These are phyloP conservation scores for Mentha longifolia DNA, from an alignment of 257 asterid genomes.

Conservation along the genomic window DNA sequence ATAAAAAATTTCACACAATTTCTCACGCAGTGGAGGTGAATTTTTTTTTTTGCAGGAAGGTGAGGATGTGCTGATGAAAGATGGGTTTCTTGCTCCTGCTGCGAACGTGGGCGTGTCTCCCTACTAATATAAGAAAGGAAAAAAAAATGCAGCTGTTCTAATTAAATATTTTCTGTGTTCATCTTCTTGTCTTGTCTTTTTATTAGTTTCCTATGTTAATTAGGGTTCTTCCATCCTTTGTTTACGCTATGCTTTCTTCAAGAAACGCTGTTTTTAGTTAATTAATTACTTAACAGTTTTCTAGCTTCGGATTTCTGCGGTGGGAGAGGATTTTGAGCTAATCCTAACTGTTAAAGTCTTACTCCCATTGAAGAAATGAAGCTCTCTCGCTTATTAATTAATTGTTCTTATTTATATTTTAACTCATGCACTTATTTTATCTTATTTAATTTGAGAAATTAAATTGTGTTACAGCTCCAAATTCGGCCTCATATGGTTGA, in stretches of 20 bases:
- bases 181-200: conserved; percentile 24
- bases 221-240: conserved; percentile 35
- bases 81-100: conserved; percentile 84
- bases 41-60: conserved; percentile 63
- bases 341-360: conserved; percentile 42
- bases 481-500: too few species aligned
- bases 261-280: conserved; percentile 16
- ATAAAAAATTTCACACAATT: neutral
- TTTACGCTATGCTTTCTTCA: conserved; percentile 21
- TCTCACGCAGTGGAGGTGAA: conserved; percentile 11
- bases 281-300: conserved; percentile 22
- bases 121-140: conserved; percentile 39
- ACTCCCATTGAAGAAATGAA: conserved; percentile 36
- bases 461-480: too few species aligned
- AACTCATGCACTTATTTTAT: neutral
- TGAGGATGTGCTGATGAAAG: conserved; percentile 88
- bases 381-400: conserved; percentile 30
- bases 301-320: conserved; percentile 33
- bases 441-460: neutral
- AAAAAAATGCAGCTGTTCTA: conserved; percentile 15
- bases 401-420: neutral
- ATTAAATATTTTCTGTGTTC: conserved; percentile 19
- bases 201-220: conserved; percentile 23
- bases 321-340: conserved; percentile 54
- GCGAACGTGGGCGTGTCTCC: conserved; percentile 90